Evolutionary conservation across 2,329 filamentous ascomycete genomes (phyloP), one percentile per base, ranked within the genome.

Genomic region (Cordyceps cicadae): DNA sequence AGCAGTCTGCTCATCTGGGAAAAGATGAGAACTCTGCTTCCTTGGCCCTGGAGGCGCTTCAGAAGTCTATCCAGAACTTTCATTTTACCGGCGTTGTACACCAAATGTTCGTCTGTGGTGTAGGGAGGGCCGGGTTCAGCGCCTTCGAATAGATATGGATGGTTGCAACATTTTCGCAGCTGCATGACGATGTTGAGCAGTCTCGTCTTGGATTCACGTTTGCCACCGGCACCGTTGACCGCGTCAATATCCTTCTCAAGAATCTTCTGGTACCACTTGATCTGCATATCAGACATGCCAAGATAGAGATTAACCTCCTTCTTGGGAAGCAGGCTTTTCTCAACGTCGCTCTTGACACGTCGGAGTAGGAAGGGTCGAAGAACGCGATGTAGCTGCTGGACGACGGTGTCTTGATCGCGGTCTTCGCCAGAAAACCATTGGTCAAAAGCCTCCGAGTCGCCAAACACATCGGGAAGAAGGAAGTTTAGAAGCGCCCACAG

Each of bases 151-250:
- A 99, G 84, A 68, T 99, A 99, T 0, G 94, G 94, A 70, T 99
- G 94, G 68, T 99, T 99, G 74, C 94, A 99, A 76, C 94, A 99
- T 76, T 99, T 99, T 68, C 94, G 88, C 65, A 99, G 83, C 75
- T 99, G 94, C 94, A 99, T 99, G 67, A 99, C 94, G 70, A 99
- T 99, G 76, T 99, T 99, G 65, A 99, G 81, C 24, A 99, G 83
- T 65, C 94, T 87, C 1, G 94, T 99, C 78, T 99, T 99, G 37
- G 93, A 97, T 76, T 99, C 94, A 63, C 92, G 89, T 77, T 97
- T 99, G 55, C 94, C 94, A 64, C 89, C 91, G 34, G 93, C 94
- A 63, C 94, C 94, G 67, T 99, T 99, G 69, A 99, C 93, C 15
- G 94, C 94, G 73, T 99, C 94, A 64, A 99, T 99, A 70, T 99